Evolutionary conservation across 2,329 filamentous ascomycete genomes (phyloP), one percentile per base, ranked within the genome.

Genomic region (Teratosphaeria nubilosa): DNA sequence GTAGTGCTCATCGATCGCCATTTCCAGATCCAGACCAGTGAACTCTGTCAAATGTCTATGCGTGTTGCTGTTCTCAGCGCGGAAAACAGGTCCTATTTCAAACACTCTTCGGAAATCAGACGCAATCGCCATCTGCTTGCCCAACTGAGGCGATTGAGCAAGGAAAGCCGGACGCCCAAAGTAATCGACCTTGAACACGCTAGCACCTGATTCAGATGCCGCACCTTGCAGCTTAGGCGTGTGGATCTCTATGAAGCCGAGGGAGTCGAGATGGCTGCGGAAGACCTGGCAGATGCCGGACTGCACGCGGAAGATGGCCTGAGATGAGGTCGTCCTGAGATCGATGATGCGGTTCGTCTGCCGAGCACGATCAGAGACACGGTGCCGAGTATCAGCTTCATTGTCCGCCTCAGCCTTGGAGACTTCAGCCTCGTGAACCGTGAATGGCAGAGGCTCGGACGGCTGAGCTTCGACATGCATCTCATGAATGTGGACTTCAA

Each of bases 1-100:
- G 71, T 96, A 96, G 72, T 95, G 86, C 66, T 88, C 84, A 54
- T 91, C 86, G 62, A 96, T 90, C 2, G 86, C 82, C 92, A 96
- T 96, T 70, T 96, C 91, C 20, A 96, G 74, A 79, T 96, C 91
- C 31, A 96, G 79, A 57, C 91, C 91, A 4, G 91, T 96, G 71
- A 95, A 96, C 72, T 96, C 91, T 0, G 91, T 96, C 78, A 96
- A 79, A 72, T 96, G 91, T 41, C 91, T 86, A 69, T 96, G 91
- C 0, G 91, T 96, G 73, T 96, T 96, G 69, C 89, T 95, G 76
- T 96, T 95, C 72, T 96, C 91, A 0, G 91, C 91, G 65, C 91
- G 85, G 80, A 96, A 96, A 6, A 96, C 91, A 1, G 89, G 86
- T 16, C 90, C 90, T 63, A 94, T 86, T 71, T 96, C 91, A 68